Conservation (phyloP, 2,329 filamentous ascomycete genomes). For the Myrmaecium sp. region DNA sequence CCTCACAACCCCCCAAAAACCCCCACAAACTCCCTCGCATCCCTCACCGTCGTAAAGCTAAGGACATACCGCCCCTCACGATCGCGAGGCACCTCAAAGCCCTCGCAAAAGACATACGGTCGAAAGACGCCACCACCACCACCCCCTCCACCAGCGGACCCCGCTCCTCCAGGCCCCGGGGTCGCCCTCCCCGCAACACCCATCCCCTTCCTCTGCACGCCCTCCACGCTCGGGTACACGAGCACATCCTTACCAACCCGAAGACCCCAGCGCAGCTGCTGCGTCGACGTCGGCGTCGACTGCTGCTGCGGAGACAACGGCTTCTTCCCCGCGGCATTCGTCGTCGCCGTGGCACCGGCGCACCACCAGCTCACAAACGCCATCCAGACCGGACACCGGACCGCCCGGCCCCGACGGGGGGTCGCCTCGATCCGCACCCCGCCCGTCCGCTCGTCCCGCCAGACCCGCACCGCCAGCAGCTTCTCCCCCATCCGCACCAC, state of each 20-base stretch:
- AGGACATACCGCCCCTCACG: slow-evolving; percentile 3
- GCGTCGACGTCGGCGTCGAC: no score
- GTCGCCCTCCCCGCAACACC: slow-evolving; percentile 30
- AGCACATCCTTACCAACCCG: no score
- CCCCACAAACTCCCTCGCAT: no score
- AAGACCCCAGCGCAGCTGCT: no score
- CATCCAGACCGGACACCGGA: slow-evolving; percentile 43
- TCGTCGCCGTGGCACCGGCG: no score
- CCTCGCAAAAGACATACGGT: slow-evolving; percentile 35
- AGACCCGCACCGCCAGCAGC: slow-evolving; percentile 39
- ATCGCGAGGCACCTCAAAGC: slow-evolving; percentile 26
- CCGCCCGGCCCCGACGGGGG: slow-evolving; percentile 33
- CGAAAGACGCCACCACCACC: no score
- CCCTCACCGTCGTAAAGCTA: slow-evolving; percentile 2
- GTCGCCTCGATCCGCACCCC: slow-evolving; percentile 41
- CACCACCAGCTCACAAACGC: slow-evolving; percentile 40
- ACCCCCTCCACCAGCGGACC: no score
- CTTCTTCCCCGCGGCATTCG: no score
- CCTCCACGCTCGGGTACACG: no score
- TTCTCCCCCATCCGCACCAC: no score
- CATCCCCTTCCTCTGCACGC: slow-evolving; percentile 26
- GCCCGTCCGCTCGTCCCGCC: slow-evolving; percentile 32
- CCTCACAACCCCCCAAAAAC: no score
- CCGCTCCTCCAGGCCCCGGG: slow-evolving; percentile 31
- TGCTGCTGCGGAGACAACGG: no score